Evolutionary conservation across 225 moss, liverwort and hornwort species (phyloP).

Genomic region (Polytrichum formosum): DNA sequence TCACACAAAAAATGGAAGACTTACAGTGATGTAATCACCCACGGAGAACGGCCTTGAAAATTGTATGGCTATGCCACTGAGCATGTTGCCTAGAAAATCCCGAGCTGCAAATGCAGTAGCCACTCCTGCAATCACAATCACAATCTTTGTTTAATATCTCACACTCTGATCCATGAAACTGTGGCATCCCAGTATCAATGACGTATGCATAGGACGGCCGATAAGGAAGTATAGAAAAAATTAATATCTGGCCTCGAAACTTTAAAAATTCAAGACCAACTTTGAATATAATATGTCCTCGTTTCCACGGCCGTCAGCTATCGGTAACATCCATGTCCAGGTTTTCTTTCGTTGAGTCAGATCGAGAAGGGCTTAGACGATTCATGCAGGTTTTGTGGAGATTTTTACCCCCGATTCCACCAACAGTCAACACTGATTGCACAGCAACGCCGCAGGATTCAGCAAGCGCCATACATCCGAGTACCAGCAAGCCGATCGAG

Average conservation of each 20-base stretch:
- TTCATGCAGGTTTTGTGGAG: neutral
- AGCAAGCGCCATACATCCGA: conserved; percentile 74
- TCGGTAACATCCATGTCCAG: too few species aligned
- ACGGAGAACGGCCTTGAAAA: conserved; percentile 75
- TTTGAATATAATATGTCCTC: too few species aligned
- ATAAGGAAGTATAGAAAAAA: too few species aligned
- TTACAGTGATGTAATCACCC: conserved; percentile 75
- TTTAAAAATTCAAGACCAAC: too few species aligned
- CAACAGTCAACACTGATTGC: conserved; percentile 80
- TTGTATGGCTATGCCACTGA: conserved; percentile 69
- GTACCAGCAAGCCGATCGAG: conserved; percentile 50
- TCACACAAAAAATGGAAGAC: neutral
- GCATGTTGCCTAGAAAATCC: conserved; percentile 83
- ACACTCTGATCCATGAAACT: too few species aligned
- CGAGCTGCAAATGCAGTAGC: conserved; percentile 94
- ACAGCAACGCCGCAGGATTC: conserved; percentile 75
- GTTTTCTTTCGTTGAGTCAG: too few species aligned
- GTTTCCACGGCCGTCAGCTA: too few species aligned
- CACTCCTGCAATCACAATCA: conserved; percentile 52
- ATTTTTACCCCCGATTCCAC: conserved; percentile 81
- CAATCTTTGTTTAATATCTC: neutral
- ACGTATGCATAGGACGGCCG: too few species aligned
- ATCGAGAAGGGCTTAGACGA: too few species aligned
- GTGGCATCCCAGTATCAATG: neutral
- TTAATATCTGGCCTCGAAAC: too few species aligned